Evolutionary conservation across 176 grass and related monocot genomes (phyloP), one percentile per base, ranked within the genome.

Genomic region (Oryza glaberrima): DNA sequence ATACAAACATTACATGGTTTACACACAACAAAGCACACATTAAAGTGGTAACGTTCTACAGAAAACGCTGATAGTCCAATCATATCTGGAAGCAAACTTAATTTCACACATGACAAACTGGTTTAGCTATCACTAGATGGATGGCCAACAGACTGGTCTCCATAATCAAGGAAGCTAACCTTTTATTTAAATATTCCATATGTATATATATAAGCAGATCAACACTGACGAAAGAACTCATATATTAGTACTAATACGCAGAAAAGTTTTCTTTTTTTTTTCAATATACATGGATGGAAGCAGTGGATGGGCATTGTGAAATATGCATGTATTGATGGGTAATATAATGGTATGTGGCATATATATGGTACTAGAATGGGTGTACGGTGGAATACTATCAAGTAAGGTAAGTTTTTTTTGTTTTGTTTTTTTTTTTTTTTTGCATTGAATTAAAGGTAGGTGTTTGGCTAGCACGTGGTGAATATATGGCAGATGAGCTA

Each of bases 131-230:
- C 22, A 63, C 69, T 44, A 15, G 35, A 71, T 30, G 7, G 7
- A 11, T 28, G 3, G 6, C 9, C 48, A 4, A 68, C 6, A 69
- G 6, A 32, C 28, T 6, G 11, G 17, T 48, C 40, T 0, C 44
- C 7, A 56, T 20, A 34, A 66, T 23, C 40, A 26, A 23, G 17
- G 23, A 5, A 61, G 46, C 6, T 11, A 65, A 47, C 16, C 70
- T 4, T 32, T 83, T 75, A 75, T 83, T 66, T 81, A 4, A 6
- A 7, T n/a, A n/a, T n/a, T n/a, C n/a, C n/a, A n/a, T n/a, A n/a
- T n/a, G n/a, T n/a, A n/a, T n/a, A n/a, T n/a, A n/a, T n/a, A 54
- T 54, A 54, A 41, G 35, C 8, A 70, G 35, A 70, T 6, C 3
- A 70, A 7, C 15, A 70, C 3, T 41, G 17, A 1, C 3, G 5